Evolutionary conservation across 768 basidiomycete genomes (phyloP), one percentile per base, ranked within the genome.

Genomic region (Trametes gibbosa): DNA sequence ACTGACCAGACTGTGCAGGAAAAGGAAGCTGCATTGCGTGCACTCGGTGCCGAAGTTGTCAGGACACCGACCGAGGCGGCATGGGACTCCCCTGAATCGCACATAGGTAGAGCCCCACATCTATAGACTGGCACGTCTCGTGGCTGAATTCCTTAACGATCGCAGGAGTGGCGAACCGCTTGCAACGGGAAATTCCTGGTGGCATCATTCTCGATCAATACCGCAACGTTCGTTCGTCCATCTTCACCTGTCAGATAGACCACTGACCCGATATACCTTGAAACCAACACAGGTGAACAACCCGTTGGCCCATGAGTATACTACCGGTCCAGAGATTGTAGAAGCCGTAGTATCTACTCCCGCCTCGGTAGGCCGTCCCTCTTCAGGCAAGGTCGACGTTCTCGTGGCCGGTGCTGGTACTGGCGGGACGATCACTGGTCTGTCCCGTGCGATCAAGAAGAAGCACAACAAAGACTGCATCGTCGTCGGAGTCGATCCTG

Each of bases 141-240:
- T 85, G 84, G 83, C 85, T 90, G 86, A 90, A 89, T 87, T 86
- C 86, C 87, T 87, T 81, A 82, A 87, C 86, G 86, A 84, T 81
- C 56, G 56, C 67, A 96, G 95, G 93, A 63, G 87, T 97, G 61
- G 96, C 96, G 13, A 76, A 84, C 64, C 82, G 81, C 47, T 76
- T 98, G 19, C 83, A 87, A 63, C 79, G 83, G 49, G 82, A 87
- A 69, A 95, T 95, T 27, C 92, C 92, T 0, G 69, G 89, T 56
- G 93, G 83, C 3, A 82, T 99, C 68, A 97, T 98, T 64, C 81
- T 99, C 10, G 92, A 98, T 72, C 97, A 99, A 71, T 99, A 91
- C 70, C 75, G 81, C 55, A 91, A 91, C 63, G 88, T 89, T 59
- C 32, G 85, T 75, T 35, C 37, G 16, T 5, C 21, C 4, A 5